Conservation (phyloP, 1,139 yeast species). For the Spathaspora jeffriesii region DNA sequence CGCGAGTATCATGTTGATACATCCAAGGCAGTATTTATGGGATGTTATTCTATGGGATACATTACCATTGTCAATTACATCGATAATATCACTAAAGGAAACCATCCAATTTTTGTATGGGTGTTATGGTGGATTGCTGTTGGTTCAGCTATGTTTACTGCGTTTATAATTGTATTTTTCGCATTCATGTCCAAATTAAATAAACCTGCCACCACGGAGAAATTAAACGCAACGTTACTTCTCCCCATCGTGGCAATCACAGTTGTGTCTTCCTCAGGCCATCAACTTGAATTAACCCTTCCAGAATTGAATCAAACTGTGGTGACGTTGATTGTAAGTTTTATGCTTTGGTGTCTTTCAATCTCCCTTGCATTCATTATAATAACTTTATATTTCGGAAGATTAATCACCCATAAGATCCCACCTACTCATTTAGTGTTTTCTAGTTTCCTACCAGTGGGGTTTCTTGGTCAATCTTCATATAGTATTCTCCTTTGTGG, state of each 20-base stretch:
- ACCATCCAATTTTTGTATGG: slow-evolving; percentile 15
- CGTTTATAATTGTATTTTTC: slow-evolving; percentile 54
- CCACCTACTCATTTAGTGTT: slow-evolving; percentile 45
- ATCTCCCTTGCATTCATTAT: slow-evolving; percentile 59
- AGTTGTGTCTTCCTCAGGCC: slow-evolving; percentile 72
- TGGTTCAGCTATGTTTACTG: slow-evolving; percentile 50
- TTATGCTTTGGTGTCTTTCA: slow-evolving; percentile 70
- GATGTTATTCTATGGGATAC: slow-evolving; percentile 79
- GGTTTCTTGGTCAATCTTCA: slow-evolving; percentile 75
- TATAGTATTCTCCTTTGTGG: slow-evolving; percentile 66
- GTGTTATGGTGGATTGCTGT: slow-evolving; percentile 34
- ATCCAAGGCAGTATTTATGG: slow-evolving; percentile 60
- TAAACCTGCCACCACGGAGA: slow-evolving; percentile 17
- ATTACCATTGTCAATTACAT: slow-evolving; percentile 63
- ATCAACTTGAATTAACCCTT: slow-evolving; percentile 44
- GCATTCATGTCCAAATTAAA: slow-evolving; percentile 36
- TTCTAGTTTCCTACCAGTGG: slow-evolving; percentile 30
- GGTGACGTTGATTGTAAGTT: slow-evolving; percentile 54
- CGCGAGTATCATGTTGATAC: slow-evolving; percentile 43
- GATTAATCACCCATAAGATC: slow-evolving; percentile 56
- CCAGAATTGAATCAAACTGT: slow-evolving; percentile 43
- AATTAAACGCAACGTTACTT: slow-evolving; percentile 45
- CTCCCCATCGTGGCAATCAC: slow-evolving; percentile 78
- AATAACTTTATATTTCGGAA: slow-evolving; percentile 57
- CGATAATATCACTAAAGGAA: slow-evolving; percentile 33